Conservation (phyloP, 805 yeast genomes). For the Hyphopichia homilentoma region DNA sequence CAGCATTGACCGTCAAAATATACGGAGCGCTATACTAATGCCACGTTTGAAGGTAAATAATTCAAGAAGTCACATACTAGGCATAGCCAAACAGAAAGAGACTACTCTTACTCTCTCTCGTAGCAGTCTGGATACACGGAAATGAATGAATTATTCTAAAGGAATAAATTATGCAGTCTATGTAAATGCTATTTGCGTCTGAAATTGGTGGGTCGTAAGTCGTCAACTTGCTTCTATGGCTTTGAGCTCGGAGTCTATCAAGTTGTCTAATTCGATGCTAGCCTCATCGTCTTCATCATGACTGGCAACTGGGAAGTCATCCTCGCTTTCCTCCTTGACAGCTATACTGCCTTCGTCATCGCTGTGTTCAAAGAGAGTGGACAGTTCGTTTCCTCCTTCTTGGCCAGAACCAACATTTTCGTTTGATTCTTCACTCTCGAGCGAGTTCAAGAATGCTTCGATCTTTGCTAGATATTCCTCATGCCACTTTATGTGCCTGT, state of each 20-base stretch:
- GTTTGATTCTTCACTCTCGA: slow-evolving; percentile 17
- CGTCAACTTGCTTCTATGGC: too few species aligned
- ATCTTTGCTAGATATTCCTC: slow-evolving; percentile 27
- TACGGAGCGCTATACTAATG: too few species aligned
- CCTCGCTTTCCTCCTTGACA: neutral
- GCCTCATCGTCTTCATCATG: slow-evolving; percentile 15
- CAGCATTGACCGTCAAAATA: too few species aligned
- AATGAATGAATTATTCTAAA: too few species aligned
- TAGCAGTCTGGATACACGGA: too few species aligned
- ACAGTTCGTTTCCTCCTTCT: neutral
- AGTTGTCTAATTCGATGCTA: slow-evolving; percentile 16
- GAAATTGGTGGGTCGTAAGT: too few species aligned
- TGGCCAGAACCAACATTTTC: too few species aligned
- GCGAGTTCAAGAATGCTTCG: slow-evolving; percentile 23
- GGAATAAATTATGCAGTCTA: too few species aligned
- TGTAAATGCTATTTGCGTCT: too few species aligned
- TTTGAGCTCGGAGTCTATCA: slow-evolving; percentile 21
- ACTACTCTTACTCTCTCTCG: too few species aligned
- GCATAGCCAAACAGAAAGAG: too few species aligned
- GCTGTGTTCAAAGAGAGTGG: neutral
- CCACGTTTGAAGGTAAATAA: neutral
- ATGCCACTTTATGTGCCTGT: slow-evolving; percentile 55
- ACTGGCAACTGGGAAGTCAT: slow-evolving; percentile 2
- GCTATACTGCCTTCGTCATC: neutral
- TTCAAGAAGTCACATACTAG: too few species aligned